Percentiles rank a stretch among this genome's conserved stretches.
These are phyloP conservation scores for Hypoxylon subgilvum DNA, from an alignment of 495 filamentous ascomycete genomes.

Conservation along the genomic window DNA sequence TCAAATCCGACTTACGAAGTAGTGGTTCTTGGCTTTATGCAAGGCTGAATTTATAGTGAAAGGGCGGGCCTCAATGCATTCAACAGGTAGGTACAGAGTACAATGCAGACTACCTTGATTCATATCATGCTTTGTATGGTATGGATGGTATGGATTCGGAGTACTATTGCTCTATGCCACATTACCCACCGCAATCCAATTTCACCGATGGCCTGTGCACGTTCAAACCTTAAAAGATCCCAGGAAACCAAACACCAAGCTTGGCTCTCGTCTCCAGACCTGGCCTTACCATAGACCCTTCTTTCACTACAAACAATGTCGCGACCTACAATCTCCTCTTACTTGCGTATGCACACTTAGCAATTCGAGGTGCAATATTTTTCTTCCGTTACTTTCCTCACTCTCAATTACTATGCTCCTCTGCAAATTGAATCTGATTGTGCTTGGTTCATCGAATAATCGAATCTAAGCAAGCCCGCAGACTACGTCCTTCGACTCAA, in stretches of 20 bases:
- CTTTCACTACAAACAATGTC: background rate
- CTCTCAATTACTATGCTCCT: slow-evolving; percentile 17
- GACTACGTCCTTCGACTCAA: background rate
- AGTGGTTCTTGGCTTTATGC: no score
- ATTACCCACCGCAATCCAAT: no score
- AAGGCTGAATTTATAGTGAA: no score
- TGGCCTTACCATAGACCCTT: no score
- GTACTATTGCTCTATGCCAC: no score
- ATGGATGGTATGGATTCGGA: background rate
- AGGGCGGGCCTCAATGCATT: no score
- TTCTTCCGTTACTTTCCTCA: slow-evolving; percentile 2
- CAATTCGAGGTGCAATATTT: slow-evolving; percentile 11
- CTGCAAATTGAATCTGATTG: slow-evolving; percentile 7
- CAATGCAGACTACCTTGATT: no score
- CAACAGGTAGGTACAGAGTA: no score
- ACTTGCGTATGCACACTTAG: background rate
- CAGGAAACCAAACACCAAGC: slow-evolving; percentile 4
- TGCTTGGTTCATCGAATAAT: slow-evolving; percentile 5
- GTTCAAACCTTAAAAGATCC: background rate
- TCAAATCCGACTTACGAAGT: no score
- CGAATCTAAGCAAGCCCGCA: background rate
- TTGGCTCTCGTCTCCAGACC: no score
- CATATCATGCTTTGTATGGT: no score
- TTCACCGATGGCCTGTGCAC: slow-evolving; percentile 12
- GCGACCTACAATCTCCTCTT: background rate